phyloP scores from a whole-genome alignment of 2,329 filamentous ascomycete genomes.

The Talaromyces sp. region DNA sequence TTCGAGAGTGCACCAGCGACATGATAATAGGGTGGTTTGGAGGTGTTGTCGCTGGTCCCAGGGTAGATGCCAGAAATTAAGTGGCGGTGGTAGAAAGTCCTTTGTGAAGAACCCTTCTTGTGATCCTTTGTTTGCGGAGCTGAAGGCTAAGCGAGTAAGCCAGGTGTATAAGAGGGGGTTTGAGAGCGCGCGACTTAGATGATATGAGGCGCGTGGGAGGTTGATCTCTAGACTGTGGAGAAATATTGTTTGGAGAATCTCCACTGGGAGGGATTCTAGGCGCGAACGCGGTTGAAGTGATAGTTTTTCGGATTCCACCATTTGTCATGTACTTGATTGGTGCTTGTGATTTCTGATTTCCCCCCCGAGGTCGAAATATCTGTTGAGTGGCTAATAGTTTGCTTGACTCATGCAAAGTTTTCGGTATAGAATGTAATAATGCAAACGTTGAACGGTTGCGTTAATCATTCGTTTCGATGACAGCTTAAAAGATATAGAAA shows the following conservation, averaged over 20 bases:
- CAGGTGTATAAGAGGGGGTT: slow-evolving; percentile 46
- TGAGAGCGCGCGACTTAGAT: slow-evolving; percentile 45
- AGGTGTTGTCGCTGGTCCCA: slow-evolving; percentile 33
- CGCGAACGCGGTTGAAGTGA: slow-evolving; percentile 22
- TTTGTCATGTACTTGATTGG: neutral
- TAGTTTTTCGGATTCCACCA: neutral
- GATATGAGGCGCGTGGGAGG: slow-evolving; percentile 47
- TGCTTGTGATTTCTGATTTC: no score
- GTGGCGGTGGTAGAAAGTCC: slow-evolving; percentile 42
- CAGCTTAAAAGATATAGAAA: no score
- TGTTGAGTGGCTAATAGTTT: no score
- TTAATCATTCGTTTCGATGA: no score
- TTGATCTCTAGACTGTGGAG: slow-evolving; percentile 53
- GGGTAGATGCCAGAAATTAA: slow-evolving; percentile 37
- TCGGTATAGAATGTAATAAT: no score
- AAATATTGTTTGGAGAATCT: slow-evolving; percentile 57
- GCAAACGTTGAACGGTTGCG: no score
- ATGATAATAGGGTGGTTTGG: slow-evolving; percentile 41
- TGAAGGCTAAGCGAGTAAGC: slow-evolving; percentile 48
- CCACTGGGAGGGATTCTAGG: slow-evolving; percentile 51
- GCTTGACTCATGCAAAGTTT: no score
- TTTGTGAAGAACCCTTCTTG: slow-evolving; percentile 37
- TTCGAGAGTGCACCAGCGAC: slow-evolving; percentile 45
- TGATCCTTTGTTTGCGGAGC: slow-evolving; percentile 37
- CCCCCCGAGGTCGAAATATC: no score